A percentile compares a stretch with the other conserved stretches of the same genome.
These are phyloP conservation scores for Spiromastix sp. DNA, from an alignment of 2,329 filamentous ascomycete species.

Conservation along the genomic window DNA sequence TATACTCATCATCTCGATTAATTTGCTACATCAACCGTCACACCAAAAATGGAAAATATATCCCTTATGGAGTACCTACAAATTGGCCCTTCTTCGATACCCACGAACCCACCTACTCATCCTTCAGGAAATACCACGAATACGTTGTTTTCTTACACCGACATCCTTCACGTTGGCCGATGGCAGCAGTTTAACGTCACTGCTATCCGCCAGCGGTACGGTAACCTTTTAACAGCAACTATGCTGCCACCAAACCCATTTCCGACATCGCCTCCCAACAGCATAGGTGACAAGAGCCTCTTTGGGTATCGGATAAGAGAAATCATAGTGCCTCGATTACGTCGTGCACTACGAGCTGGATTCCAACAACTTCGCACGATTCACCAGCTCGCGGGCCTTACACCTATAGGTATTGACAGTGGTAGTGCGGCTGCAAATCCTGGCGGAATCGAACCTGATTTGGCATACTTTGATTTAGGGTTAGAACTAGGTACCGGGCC, in stretches of 20 bases:
- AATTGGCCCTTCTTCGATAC: neutral
- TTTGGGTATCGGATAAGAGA: neutral
- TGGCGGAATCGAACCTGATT: neutral
- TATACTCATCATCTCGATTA: too few relatives aligned
- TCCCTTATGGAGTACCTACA: slow-evolving; percentile 1
- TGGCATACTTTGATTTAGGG: slow-evolving; percentile 1
- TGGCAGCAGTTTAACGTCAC: slow-evolving; percentile 2
- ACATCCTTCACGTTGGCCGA: neutral
- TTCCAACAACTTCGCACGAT: neutral
- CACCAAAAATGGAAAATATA: neutral
- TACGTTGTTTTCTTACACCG: neutral
- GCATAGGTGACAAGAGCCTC: neutral
- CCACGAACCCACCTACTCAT: neutral
- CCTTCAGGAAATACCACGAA: slow-evolving; percentile 1
- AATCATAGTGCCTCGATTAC: neutral
- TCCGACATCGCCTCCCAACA: neutral
- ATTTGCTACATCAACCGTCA: neutral
- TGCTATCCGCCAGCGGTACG: neutral
- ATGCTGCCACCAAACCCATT: neutral
- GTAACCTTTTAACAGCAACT: neutral
- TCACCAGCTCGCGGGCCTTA: neutral
- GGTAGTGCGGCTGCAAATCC: neutral
- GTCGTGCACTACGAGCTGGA: slow-evolving; percentile 1
- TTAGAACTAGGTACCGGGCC: neutral
- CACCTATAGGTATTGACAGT: slow-evolving; percentile 1